Evolutionary conservation across 2,329 filamentous ascomycete species (phyloP).

Genomic region (Dryadomyces sulphureus): DNA sequence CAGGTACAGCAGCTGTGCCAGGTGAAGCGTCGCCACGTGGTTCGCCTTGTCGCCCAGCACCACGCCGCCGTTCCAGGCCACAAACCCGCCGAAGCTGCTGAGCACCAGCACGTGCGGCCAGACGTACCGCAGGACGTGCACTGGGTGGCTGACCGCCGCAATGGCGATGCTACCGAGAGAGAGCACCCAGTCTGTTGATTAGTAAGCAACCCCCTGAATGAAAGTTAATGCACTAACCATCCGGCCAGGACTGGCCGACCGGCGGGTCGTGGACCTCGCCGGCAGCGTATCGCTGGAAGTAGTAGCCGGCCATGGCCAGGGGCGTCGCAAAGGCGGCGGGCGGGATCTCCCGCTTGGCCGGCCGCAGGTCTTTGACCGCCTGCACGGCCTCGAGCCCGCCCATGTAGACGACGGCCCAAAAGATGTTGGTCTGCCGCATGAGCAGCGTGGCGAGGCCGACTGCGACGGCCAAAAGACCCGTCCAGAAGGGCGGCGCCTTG

Average conservation of each 20-base stretch:
- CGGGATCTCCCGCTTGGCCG: conserved; percentile 10
- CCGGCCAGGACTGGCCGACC: conserved; percentile 28
- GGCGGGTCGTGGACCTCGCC: conserved; percentile 42
- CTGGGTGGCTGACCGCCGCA: conserved; percentile 36
- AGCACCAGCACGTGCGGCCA: conserved; percentile 52
- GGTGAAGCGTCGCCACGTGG: conserved; percentile 76
- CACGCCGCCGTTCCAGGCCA: conserved; percentile 78
- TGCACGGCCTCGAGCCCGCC: conserved; percentile 44
- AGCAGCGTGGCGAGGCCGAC: conserved; percentile 52
- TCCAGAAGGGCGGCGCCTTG: conserved; percentile 17
- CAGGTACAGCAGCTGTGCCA: conserved; percentile 88
- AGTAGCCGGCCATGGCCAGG: conserved; percentile 22
- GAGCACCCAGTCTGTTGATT: conserved; percentile 32
- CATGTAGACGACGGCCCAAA: conserved; percentile 77
- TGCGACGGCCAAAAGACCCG: conserved; percentile 29
- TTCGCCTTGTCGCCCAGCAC: conserved; percentile 93
- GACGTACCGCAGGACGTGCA: conserved; percentile 28
- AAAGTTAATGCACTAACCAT: conserved; percentile 27
- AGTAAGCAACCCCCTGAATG: too few relatives aligned
- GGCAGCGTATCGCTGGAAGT: conserved; percentile 26
- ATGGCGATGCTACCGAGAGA: conserved; percentile 49
- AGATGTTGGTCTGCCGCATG: conserved; percentile 91
- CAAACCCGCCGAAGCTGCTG: conserved; percentile 54
- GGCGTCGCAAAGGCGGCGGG: conserved; percentile 15
- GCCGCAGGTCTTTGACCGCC: conserved; percentile 22